phyloP scores from a whole-genome alignment of 208 protist species.

The Trypanosoma melophagium region DNA sequence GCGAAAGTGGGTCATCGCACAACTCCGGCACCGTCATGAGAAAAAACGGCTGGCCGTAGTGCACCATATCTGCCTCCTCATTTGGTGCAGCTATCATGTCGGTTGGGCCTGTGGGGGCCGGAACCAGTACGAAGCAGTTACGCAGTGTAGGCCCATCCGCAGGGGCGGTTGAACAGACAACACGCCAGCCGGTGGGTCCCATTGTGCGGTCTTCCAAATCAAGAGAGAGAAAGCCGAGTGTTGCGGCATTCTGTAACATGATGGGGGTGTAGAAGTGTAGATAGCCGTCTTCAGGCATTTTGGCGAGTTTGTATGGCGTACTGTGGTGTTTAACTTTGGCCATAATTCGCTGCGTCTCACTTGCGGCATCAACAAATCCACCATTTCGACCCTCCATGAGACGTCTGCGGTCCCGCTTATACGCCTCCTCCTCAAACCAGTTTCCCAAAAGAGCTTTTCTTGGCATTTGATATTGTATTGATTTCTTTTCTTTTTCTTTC shows the following conservation, averaged over 20 bases:
- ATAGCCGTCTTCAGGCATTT: conserved; percentile 55
- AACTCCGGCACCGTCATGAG: conserved; percentile 76
- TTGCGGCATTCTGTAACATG: conserved; percentile 82
- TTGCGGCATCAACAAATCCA: conserved; percentile 50
- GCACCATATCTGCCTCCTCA: conserved; percentile 83
- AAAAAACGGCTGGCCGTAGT: conserved; percentile 90
- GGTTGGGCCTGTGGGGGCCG: conserved; percentile 62
- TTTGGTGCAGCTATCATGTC: conserved; percentile 65
- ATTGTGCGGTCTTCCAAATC: conserved; percentile 78
- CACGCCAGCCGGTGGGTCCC: conserved; percentile 59
- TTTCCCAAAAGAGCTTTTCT: conserved; percentile 71
- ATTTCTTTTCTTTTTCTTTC: conserved; percentile 3
- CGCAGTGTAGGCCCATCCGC: conserved; percentile 61
- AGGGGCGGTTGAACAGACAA: conserved; percentile 55
- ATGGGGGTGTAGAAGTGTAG: conserved; percentile 78
- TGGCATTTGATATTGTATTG: conserved; percentile 61
- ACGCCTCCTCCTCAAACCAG: conserved; percentile 87
- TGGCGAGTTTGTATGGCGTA: conserved; percentile 49
- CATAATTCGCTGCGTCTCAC: conserved; percentile 61
- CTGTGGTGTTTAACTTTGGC: conserved; percentile 86
- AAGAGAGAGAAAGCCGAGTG: conserved; percentile 73
- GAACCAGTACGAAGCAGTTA: conserved; percentile 71
- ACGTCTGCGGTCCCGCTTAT: conserved; percentile 60
- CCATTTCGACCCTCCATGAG: conserved; percentile 74
- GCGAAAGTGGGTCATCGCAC: conserved; percentile 68